Evolutionary conservation across 169 alveolate species (phyloP).

Genomic region (Eimeria praecox): DNA sequence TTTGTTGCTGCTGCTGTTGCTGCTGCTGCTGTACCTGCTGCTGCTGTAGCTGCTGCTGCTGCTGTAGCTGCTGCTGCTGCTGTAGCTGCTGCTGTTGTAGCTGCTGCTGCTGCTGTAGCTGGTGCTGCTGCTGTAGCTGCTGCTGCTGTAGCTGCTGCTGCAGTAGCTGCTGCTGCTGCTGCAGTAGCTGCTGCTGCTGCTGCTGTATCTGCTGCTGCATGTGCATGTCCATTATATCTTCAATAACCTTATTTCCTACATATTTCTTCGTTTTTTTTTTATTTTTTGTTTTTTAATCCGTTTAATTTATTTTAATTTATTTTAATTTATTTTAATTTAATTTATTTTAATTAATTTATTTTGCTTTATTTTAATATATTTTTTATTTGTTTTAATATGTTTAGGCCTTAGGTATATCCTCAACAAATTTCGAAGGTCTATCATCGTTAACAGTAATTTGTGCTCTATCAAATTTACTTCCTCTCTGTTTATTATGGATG

Average conservation of each 20-base stretch:
- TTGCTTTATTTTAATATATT: background rate
- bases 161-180: too few species aligned
- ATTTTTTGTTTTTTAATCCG: too few species aligned
- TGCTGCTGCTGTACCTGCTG: too few species aligned
- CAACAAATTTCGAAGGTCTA: conserved; percentile 87
- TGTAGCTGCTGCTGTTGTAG: too few species aligned
- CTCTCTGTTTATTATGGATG: conserved; percentile 84
- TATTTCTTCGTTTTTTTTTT: background rate
- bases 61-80: too few species aligned
- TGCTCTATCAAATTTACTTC: conserved; percentile 86
- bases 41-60: too few species aligned
- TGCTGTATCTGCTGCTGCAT: too few species aligned
- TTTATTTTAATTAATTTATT: background rate
- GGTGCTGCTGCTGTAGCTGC: too few species aligned
- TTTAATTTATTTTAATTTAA: background rate
- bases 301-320: background rate
- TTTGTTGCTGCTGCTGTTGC: too few species aligned
- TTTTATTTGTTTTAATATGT: too few species aligned
- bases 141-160: background rate
- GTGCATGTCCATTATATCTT: background rate
- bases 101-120: too few species aligned
- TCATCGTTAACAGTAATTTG: conserved; percentile 85
- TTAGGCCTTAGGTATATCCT: conserved; percentile 86
- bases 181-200: too few species aligned
- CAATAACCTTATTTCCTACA: background rate